Conservation (phyloP, 805 yeast species). For the Ogataea methylovora region DNA sequence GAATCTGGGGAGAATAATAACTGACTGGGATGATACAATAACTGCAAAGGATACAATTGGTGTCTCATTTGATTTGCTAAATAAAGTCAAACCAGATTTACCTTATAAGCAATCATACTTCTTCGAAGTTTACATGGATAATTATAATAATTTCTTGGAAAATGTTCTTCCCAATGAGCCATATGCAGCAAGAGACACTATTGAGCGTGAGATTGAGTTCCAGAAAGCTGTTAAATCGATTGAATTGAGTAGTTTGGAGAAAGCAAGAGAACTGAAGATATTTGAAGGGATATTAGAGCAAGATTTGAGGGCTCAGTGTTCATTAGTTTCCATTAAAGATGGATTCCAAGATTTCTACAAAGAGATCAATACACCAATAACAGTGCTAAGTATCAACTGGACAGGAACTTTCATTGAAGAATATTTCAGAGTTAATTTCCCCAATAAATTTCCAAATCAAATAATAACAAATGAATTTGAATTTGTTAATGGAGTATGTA, state of each 20-base stretch:
- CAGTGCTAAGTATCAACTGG: slow-evolving; percentile 58
- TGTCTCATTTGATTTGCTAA: slow-evolving; percentile 43
- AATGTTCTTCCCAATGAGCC: slow-evolving; percentile 10
- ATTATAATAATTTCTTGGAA: slow-evolving; percentile 24
- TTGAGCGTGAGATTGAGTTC: slow-evolving; percentile 35
- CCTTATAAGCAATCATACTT: slow-evolving; percentile 35
- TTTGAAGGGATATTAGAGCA: slow-evolving; percentile 33
- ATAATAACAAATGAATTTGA: slow-evolving; percentile 48
- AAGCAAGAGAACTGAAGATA: slow-evolving; percentile 27
- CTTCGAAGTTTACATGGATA: slow-evolving; percentile 32
- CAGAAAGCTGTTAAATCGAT: slow-evolving; percentile 37
- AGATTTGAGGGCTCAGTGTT: slow-evolving; percentile 28
- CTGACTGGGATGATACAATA: slow-evolving; percentile 66
- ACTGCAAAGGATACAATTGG: slow-evolving; percentile 48
- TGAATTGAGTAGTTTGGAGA: slow-evolving; percentile 42
- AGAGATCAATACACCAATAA: slow-evolving; percentile 2
- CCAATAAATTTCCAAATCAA: slow-evolving; percentile 9
- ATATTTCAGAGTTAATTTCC: slow-evolving; percentile 17
- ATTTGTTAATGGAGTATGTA: slow-evolving; percentile 15
- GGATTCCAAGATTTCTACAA: slow-evolving; percentile 31
- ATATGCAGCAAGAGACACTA: slow-evolving; percentile 23
- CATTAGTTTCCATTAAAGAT: slow-evolving; percentile 27
- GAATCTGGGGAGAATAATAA: slow-evolving; percentile 23
- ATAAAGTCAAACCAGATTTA: slow-evolving; percentile 27
- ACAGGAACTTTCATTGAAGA: slow-evolving; percentile 38